These are phyloP conservation scores for Leucocoprinus sp. DNA, from an alignment of 768 basidiomycete species.

Conservation along the genomic window DNA sequence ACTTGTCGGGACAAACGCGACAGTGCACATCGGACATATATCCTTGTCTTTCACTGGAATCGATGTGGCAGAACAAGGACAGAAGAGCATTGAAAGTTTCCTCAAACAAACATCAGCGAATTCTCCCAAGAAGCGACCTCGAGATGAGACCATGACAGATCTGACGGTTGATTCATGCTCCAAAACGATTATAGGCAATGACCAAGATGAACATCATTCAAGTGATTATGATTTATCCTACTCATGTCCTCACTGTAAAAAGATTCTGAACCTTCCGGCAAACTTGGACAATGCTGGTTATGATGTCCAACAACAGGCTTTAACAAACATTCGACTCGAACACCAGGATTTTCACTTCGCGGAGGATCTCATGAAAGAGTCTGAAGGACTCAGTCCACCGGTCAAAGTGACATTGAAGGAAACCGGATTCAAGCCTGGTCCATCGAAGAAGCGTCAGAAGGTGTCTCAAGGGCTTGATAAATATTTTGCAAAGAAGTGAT, in stretches of 20 bases:
- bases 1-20: conserved; percentile 48
- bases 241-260: conserved; percentile 51
- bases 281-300: conserved; percentile 15
- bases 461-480: conserved; percentile 30
- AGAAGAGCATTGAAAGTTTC: conserved; percentile 84
- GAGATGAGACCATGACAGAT: conserved; percentile 23
- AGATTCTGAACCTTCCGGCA: conserved; percentile 30
- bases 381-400: conserved; percentile 16
- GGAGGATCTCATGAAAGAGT: conserved; percentile 53
- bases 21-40: conserved; percentile 66
- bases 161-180: not conserved
- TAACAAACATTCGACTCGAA: conserved; percentile 48
- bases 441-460: conserved; percentile 21
- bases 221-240: conserved; percentile 27
- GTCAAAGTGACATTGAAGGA: conserved; percentile 12
- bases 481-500: conserved; percentile 28
- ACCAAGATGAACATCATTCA: conserved; percentile 5
- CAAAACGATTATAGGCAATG: not conserved
- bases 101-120: conserved; percentile 36
- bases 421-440: conserved; percentile 14
- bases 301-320: conserved; percentile 25
- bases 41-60: conserved; percentile 72
- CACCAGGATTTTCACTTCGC: conserved; percentile 92
- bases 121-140: conserved; percentile 30
- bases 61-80: conserved; percentile 67